phyloP scores from a whole-genome alignment of 169 alveolate genomes.

The Perkinsus chesapeaki region DNA sequence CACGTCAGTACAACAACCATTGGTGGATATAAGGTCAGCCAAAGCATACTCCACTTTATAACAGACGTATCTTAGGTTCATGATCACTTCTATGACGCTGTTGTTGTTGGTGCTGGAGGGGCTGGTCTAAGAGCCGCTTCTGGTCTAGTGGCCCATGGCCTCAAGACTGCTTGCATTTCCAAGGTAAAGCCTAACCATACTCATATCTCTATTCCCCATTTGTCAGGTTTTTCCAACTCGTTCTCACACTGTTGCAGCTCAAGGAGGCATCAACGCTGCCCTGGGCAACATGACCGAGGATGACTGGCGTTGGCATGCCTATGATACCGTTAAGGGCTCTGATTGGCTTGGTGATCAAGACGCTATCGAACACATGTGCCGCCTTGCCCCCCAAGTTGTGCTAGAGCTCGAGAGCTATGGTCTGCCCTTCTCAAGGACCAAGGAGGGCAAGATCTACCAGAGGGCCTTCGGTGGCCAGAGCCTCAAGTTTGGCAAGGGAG shows the following conservation, averaged over 20 bases:
- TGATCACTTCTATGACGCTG: conserved; percentile 90
- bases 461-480: conserved; percentile 97
- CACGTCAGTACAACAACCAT: not conserved
- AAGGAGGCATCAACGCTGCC: conserved; percentile 88
- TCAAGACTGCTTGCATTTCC: conserved; percentile 84
- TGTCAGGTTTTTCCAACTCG: conserved; percentile 87
- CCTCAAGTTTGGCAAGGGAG: conserved; percentile 92
- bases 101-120: conserved; percentile 98
- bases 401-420: conserved; percentile 93
- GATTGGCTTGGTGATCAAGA: conserved; percentile 99
- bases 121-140: conserved; percentile 96
- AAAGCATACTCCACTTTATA: no score
- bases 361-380: conserved; percentile 94
- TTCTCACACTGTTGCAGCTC: conserved; percentile 98
- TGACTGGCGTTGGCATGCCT: conserved; percentile 98
- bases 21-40: not conserved
- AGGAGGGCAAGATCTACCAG: conserved; percentile 87
- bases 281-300: conserved; percentile 91
- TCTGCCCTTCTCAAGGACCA: conserved; percentile 92
- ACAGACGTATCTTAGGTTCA: conserved; percentile 2
- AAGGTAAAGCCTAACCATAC: conserved; percentile 47
- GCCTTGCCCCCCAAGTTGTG: conserved; percentile 78
- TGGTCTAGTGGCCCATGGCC: conserved; percentile 67
- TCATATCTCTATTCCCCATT: conserved; percentile 25
- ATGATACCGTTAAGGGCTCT: conserved; percentile 95